Evolutionary conservation across 139 green algal species (phyloP).

Genomic region (Ettlia oleoabundans): DNA sequence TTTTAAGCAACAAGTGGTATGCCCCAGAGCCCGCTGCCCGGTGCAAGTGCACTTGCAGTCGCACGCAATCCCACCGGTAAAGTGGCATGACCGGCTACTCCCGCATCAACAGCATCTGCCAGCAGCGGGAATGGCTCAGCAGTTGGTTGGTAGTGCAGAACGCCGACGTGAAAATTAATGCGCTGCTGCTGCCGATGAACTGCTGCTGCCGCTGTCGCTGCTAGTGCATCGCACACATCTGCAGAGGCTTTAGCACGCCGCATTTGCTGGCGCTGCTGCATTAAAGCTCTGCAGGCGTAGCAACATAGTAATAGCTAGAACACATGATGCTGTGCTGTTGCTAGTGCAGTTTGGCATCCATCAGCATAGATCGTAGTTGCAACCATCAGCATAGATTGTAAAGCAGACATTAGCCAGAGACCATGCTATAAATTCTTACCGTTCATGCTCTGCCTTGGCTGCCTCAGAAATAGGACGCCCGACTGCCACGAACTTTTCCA

Average conservation of each 20-base stretch:
- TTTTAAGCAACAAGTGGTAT: neutral
- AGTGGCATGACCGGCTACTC: neutral
- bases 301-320: too few species aligned
- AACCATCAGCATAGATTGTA: too few species aligned
- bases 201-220: neutral
- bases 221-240: constrained; percentile 13
- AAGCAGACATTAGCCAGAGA: too few species aligned
- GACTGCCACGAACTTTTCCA: constrained; percentile 89
- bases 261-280: neutral
- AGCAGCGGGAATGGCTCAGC: constrained; percentile 93
- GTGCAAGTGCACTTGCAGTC: neutral
- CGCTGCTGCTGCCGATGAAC: constrained; percentile 19
- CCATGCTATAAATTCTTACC: too few species aligned
- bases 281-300: constrained; percentile 19
- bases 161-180: constrained; percentile 87
- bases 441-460: constrained; percentile 30
- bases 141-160: constrained; percentile 92
- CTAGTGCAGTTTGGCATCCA: too few species aligned
- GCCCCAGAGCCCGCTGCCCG: too few species aligned
- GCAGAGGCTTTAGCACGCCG: neutral
- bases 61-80: neutral
- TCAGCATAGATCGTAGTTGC: too few species aligned
- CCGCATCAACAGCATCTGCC: constrained; percentile 55
- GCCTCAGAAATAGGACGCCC: constrained; percentile 5
- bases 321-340: too few species aligned